Evolutionary conservation across 176 grass and related monocot species (phyloP).

Genomic region (Carex parvula): DNA sequence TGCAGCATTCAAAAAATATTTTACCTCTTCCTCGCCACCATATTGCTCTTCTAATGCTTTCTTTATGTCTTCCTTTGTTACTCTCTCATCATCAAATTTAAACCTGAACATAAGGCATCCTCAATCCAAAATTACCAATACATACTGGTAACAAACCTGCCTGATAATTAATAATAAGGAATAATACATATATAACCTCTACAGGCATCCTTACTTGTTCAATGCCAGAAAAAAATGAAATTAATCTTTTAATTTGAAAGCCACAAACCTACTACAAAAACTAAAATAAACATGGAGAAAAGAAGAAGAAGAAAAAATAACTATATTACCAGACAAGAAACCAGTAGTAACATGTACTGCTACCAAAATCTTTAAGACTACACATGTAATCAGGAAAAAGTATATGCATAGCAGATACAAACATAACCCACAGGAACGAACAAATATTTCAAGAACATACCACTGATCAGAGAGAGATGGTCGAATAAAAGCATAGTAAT

Average conservation of each 20-base stretch:
- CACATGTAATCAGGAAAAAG: not conserved
- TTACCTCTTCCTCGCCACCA: constrained; percentile 90
- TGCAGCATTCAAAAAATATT: constrained; percentile 18
- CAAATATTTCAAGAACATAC: constrained; percentile 39
- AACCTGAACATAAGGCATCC: constrained; percentile 50
- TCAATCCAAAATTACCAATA: not conserved
- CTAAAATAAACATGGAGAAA: not conserved
- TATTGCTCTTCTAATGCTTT: constrained; percentile 95
- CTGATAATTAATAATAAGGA: not conserved
- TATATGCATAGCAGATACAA: not conserved
- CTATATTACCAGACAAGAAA: not conserved
- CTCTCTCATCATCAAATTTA: constrained; percentile 94
- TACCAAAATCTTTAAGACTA: not conserved
- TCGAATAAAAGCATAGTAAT: constrained; percentile 92
- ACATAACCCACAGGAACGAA: not conserved
- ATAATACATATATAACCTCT: not conserved
- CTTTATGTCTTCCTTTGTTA: constrained; percentile 95
- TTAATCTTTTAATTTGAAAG: not conserved
- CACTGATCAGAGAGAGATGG: constrained; percentile 74
- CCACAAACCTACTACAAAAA: not conserved
- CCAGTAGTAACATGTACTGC: not conserved
- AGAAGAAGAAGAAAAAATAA: not conserved
- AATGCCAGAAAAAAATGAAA: not conserved
- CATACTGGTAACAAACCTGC: not conserved
- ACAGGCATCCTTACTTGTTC: not conserved